Evolutionary conservation across 1,139 yeast species (phyloP).

Genomic region (Saccharomyces hybrid): DNA sequence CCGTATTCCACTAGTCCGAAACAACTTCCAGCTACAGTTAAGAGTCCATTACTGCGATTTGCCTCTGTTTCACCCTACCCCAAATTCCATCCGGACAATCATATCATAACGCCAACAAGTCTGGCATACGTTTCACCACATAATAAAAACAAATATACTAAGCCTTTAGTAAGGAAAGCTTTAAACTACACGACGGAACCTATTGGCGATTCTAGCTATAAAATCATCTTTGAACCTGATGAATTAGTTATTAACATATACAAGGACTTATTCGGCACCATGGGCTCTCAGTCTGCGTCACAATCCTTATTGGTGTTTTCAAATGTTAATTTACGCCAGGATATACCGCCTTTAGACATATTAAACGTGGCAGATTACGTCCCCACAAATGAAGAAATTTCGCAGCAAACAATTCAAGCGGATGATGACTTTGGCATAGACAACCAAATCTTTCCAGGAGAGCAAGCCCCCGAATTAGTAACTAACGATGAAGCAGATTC

Average conservation of each 20-base stretch:
- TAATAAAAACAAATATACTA: constrained; percentile 3
- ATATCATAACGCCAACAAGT: not conserved
- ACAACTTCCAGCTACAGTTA: not conserved
- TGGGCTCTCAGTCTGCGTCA: constrained; percentile 21
- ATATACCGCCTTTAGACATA: constrained; percentile 5
- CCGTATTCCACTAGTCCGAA: constrained; percentile 4
- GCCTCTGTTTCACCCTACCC: constrained; percentile 1
- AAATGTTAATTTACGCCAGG: constrained; percentile 5
- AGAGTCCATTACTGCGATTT: constrained; percentile 1
- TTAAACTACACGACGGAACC: constrained; percentile 11
- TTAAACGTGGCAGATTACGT: constrained; percentile 5
- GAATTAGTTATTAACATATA: constrained; percentile 22
- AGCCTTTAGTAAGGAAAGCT: constrained; percentile 3
- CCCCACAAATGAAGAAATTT: constrained; percentile 10
- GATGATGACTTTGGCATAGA: not conserved
- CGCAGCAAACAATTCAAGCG: constrained; percentile 8
- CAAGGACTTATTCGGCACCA: constrained; percentile 19
- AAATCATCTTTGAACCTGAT: constrained; percentile 25
- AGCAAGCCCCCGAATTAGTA: not conserved
- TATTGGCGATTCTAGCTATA: constrained; percentile 6
- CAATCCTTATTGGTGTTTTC: constrained; percentile 25
- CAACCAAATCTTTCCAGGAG: not conserved
- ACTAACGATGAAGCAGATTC: not conserved
- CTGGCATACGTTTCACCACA: not conserved
- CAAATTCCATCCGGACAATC: not conserved